Evolutionary conservation across 306 rosid species (phyloP).

Genomic region (Cotoneaster glaucophyllus): DNA sequence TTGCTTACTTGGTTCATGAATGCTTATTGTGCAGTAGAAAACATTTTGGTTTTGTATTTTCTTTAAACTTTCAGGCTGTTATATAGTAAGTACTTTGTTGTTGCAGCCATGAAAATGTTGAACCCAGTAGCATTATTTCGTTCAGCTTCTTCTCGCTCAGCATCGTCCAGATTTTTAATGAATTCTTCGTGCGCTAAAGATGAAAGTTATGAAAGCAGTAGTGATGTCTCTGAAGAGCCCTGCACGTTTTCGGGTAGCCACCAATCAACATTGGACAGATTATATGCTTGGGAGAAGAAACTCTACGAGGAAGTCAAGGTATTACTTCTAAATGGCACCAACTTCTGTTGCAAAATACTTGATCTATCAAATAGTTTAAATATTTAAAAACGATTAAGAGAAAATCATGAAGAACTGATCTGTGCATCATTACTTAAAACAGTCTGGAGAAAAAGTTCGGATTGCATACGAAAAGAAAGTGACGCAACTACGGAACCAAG

Average conservation of each 20-base stretch:
- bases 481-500: constrained; percentile 61
- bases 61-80: constrained; percentile 8
- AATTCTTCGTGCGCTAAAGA: constrained; percentile 43
- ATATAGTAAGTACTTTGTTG: constrained; percentile 7
- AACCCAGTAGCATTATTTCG: constrained; percentile 89
- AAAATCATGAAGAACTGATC: neutral
- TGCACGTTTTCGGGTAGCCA: constrained; percentile 57
- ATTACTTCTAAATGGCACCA: constrained; percentile 8
- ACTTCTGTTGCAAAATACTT: too few species aligned
- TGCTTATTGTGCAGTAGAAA: constrained; percentile 26
- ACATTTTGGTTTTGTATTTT: neutral
- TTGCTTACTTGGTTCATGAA: neutral
- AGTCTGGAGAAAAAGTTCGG: constrained; percentile 81
- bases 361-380: neutral
- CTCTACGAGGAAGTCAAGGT: constrained; percentile 89
- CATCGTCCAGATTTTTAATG: constrained; percentile 53
- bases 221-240: constrained; percentile 50
- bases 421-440: constrained; percentile 27
- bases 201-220: constrained; percentile 36
- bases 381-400: too few species aligned
- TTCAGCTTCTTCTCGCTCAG: constrained; percentile 65
- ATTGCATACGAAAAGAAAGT: constrained; percentile 79
- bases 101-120: constrained; percentile 74
- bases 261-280: constrained; percentile 74
- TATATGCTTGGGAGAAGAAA: constrained; percentile 95